Evolutionary conservation across 2,329 filamentous ascomycete genomes (phyloP), one percentile per base, ranked within the genome.

Genomic region (Nigrospora oryzae): DNA sequence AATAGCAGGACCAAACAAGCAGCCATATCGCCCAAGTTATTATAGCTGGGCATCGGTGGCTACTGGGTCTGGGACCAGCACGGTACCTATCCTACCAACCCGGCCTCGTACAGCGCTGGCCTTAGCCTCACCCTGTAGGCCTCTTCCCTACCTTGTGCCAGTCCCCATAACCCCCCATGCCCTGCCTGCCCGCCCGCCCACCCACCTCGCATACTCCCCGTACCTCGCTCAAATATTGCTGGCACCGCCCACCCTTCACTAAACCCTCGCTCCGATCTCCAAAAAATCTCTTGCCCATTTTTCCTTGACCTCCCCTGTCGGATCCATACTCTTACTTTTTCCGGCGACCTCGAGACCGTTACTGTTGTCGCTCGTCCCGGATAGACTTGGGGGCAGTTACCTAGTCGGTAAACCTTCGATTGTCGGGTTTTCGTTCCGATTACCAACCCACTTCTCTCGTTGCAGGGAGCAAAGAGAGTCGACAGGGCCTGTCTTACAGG

Each of bases 401-500:
- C 57, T 56, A 63, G 58, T 64, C 54, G 56, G 59, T 58, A 53
- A 61, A 59, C 58, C 57, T 61, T 63, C 54, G 61, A 60, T 57
- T 58, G 52, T 60, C 61, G 58, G 63, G 57, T 57, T 57, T 58
- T 52, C 55, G 55, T 66, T 63, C 62, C 63, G 62, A 51, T 59
- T 60, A 48, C 53, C 56, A 57, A 42, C 52, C 55, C 53, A 60
- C 53, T 53, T 51, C 50, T 55, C 51, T 28, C 49, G 47, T 53
- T 53, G 54, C 34, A 55, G 56, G 51, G 51, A 57, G 54, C 51
- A 55, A 28, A 38, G 42, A 14, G 32, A 33, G 37, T 56, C 51
- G 40, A 42, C 40, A 42, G 33, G 40, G 40, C 32, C 35, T 42
- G 36, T 28, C 40, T 36, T 33, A 36, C 55, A 56, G 58, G 58